Percentiles rank a stretch among this genome's conserved stretches.
Conservation (phyloP, 805 yeast genomes). For the Candida koratica region DNA sequence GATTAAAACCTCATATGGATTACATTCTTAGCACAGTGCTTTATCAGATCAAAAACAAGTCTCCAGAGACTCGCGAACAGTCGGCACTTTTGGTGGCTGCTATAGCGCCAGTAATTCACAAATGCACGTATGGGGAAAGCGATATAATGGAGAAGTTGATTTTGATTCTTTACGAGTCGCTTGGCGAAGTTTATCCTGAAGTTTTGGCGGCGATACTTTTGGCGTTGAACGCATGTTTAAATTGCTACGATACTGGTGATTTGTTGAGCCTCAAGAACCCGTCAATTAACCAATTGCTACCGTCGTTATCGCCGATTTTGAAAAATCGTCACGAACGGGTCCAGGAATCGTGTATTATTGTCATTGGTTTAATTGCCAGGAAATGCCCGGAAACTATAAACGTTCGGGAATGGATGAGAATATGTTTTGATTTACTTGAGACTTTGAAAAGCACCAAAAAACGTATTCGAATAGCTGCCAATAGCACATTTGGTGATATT, state of each 20-base stretch:
- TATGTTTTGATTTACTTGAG: slow-evolving; percentile 85
- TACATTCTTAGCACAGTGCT: slow-evolving; percentile 69
- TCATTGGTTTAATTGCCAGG: slow-evolving; percentile 80
- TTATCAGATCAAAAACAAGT: slow-evolving; percentile 67
- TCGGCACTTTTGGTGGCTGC: slow-evolving; percentile 73
- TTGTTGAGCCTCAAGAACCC: slow-evolving; percentile 58
- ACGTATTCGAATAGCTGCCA: slow-evolving; percentile 77
- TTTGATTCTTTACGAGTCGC: slow-evolving; percentile 76
- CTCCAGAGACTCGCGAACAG: slow-evolving; percentile 72
- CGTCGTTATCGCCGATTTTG: slow-evolving; percentile 86
- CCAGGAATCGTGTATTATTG: slow-evolving; percentile 72
- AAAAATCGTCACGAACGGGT: slow-evolving; percentile 88
- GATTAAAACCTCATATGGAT: slow-evolving; percentile 69
- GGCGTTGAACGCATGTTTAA: slow-evolving; percentile 63
- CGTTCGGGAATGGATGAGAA: slow-evolving; percentile 96
- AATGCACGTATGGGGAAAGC: slow-evolving; percentile 57
- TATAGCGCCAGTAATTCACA: slow-evolving; percentile 61
- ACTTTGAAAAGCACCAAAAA: slow-evolving; percentile 79
- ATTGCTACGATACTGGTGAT: slow-evolving; percentile 52
- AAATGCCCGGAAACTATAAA: slow-evolving; percentile 76
- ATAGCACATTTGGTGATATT: slow-evolving; percentile 84
- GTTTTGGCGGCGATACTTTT: slow-evolving; percentile 81
- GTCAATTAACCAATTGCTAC: slow-evolving; percentile 74
- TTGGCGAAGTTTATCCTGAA: slow-evolving; percentile 94
- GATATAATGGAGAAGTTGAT: slow-evolving; percentile 64